Evolutionary conservation across 2,329 filamentous ascomycete species (phyloP), one percentile per base, ranked within the genome.

Genomic region (Hymenoscyphus repandus): DNA sequence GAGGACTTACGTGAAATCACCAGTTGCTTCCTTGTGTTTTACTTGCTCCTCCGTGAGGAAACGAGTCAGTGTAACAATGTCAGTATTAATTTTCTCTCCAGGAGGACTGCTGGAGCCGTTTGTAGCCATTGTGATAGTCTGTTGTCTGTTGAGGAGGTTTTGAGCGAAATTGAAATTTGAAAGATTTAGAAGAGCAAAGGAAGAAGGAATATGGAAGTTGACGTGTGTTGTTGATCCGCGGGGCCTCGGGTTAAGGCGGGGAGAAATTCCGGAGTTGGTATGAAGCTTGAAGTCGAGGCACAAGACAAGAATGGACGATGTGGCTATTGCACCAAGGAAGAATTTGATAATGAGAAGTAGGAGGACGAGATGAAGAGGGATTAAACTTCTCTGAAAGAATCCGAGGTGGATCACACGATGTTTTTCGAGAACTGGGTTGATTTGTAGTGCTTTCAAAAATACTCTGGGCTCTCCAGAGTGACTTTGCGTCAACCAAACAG

Each of bases 21-120:
- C 93, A 12, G 91, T 96, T 48, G 93, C 93, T 70, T 97, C 90
- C 68, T 86, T 86, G 74, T 95, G 84, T 72, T 96, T 96, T 56
- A 78, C 73, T 71, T 99, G 93, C 75, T 96, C 91, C 75, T 99
- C 93, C 30, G 90, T 97, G 64, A 99, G 80, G 78, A 93, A 96
- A 56, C 93, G 82, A 38, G 93, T 96, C 63, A 99, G 83, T 49
- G 93, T 97, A 68, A 97, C 79, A 67, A 99, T 97, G 71, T 96
- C 83, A 56, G 89, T 95, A 78, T 97, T 96, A 75, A 99, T 84
- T 69, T 86, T 85, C 74, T 95, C 90, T 62, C 77, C 61, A 82
- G 58, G 45, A 57, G 52, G 34, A 22, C 30, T 27, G 3, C n/a
- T 22, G 12, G 34, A 4, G 10, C 36, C 45, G 9, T 39, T 40